A percentile compares a stretch with the other conserved stretches of the same genome.
Conservation (phyloP, 176 grass and related monocot genomes). For the Hsuehochloa calcarea region DNA sequence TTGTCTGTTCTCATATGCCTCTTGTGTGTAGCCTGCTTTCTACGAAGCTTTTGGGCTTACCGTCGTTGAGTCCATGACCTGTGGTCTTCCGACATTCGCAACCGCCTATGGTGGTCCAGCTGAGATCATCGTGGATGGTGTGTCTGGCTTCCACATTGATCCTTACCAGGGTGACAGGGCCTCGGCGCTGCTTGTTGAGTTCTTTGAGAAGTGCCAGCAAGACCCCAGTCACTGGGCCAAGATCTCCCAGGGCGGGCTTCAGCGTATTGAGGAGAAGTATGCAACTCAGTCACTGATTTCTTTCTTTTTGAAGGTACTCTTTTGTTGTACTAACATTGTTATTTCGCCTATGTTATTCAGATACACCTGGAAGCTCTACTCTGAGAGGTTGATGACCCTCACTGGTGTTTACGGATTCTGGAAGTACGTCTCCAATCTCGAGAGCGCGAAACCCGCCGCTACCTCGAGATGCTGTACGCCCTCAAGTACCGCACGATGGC, state of each 20-base stretch:
- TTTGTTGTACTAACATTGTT: neutral
- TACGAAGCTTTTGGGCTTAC: constrained; percentile 98
- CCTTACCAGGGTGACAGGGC: constrained; percentile 97
- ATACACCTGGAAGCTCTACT: constrained; percentile 98
- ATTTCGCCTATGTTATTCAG: constrained; percentile 28
- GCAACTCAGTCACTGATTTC: neutral
- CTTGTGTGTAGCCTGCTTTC: constrained; percentile 66
- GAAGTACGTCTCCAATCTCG: constrained; percentile 99
- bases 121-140: constrained; percentile 90
- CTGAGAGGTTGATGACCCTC: constrained; percentile 97
- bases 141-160: constrained; percentile 96
- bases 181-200: constrained; percentile 71
- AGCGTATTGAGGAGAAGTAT: constrained; percentile 98
- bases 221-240: constrained; percentile 72
- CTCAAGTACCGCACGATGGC: constrained; percentile 97
- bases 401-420: constrained; percentile 95
- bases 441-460: constrained; percentile 89
- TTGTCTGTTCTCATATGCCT: neutral
- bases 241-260: constrained; percentile 74
- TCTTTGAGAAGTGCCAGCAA: constrained; percentile 80
- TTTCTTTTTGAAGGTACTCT: neutral
- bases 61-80: constrained; percentile 93
- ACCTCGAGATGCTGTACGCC: constrained; percentile 99
- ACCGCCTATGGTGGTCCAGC: constrained; percentile 84
- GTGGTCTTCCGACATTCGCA: constrained; percentile 90